Base-by-base conservation (phyloP, 805 yeast species). In the Candida caryicola region DNA sequence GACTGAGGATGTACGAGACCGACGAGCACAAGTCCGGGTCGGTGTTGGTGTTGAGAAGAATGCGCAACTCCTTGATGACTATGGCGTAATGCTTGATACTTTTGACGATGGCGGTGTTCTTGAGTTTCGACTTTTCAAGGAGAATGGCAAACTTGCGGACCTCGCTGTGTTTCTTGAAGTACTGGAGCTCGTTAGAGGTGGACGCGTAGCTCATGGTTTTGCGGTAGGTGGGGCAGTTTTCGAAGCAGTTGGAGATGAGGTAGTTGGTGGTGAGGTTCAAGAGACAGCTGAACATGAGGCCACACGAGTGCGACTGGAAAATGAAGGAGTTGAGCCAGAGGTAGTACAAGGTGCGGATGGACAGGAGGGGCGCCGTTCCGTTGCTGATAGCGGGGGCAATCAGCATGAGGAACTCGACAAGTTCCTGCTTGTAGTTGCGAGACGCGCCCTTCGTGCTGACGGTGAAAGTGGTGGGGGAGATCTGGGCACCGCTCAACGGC, bases 221-320 rank as follows among this genome's bases (percentile, higher is more conserved):
- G 4, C 37, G 31, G 23, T 38, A 38, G 17, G 23, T 19, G 8
- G 38, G 26, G 14, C 29, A 23, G 29, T 45, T 53, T 34, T 48
- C 51, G 34, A 60, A 51, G 26, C 47, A 48, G 33, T 58, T 66
- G 27, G 69, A 54, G 25, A 64, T 55, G 36, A 66, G 46, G 40
- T 60, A 66, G 45, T 66, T 66, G 9, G 71, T 62, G 29, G 69
- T 61, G 39, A 66, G 56, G 46, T 66, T 66, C 28, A 61, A 34
- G 37, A 66, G 57, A 36, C 69, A 63, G 49, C 59, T 57, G 41
- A 65, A 64, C 65, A 66, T 57, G 34, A 57, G 36, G 13, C 49
- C 47, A 10, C 57, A 51, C 8, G 27, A 31, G 37, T 38, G 52
- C 4, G 66, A 53, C 14, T 45, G 46, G 40, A 40, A 55, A 4